A percentile compares a stretch with the other conserved stretches of the same genome.
phyloP scores from a whole-genome alignment of 352 stramenopile species.

The Globisporangium camurandrum region DNA sequence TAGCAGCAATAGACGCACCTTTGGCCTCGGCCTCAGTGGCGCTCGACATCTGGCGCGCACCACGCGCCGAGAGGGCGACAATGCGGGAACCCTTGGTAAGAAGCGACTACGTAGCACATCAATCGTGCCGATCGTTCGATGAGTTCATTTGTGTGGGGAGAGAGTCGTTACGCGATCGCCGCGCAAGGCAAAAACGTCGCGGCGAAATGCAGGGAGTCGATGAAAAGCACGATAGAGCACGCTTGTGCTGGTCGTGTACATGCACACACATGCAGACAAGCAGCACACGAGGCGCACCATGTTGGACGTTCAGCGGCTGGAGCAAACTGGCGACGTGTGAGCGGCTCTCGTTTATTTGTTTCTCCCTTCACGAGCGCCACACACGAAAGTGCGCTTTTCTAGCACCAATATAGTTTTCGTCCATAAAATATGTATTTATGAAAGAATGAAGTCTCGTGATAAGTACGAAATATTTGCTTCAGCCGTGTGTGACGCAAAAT shows the following conservation, averaged over 20 bases:
- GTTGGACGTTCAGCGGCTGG: conserved; percentile 13
- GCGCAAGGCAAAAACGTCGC: background rate
- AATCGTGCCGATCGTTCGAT: background rate
- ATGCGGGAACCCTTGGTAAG: conserved; percentile 52
- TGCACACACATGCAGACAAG: background rate
- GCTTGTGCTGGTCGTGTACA: background rate
- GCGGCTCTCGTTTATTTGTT: background rate
- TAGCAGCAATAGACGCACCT: conserved; percentile 22
- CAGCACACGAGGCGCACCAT: conserved; percentile 9
- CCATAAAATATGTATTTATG: too few relatives aligned
- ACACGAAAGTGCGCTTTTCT: too few relatives aligned
- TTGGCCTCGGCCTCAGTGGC: conserved; percentile 79
- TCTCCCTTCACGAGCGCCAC: background rate
- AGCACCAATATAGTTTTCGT: too few relatives aligned
- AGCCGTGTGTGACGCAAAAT: too few relatives aligned
- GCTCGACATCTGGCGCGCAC: conserved; percentile 70
- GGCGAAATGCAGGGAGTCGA: too few relatives aligned
- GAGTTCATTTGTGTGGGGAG: background rate
- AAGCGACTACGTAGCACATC: conserved; percentile 31
- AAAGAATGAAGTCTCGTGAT: too few relatives aligned
- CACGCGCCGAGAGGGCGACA: conserved; percentile 44
- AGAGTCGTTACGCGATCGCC: background rate
- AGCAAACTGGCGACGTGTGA: conserved; percentile 10
- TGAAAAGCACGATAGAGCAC: background rate
- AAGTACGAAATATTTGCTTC: too few relatives aligned